Base-by-base conservation (phyloP, 1,284 basidiomycete species). In the Pascua guehoae region DNA sequence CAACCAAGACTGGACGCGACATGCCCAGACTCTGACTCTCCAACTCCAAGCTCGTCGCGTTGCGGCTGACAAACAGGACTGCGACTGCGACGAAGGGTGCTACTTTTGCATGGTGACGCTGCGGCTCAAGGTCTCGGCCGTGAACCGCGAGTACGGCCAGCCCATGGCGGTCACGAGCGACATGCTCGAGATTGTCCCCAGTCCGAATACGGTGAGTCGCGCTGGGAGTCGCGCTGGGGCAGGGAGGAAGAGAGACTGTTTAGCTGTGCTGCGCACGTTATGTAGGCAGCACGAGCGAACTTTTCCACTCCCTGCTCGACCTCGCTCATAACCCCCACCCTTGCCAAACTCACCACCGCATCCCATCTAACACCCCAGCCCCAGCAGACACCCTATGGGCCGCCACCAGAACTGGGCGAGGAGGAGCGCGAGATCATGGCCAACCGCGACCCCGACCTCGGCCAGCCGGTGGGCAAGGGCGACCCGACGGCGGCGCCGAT, bases 391-490 rank as follows among this genome's bases (percentile, higher is more conserved):
- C 71, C 72, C 10, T 73, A 73, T 40, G 71, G 70, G 12, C 63
- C 64, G 12, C 67, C 64, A 38, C 70, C 70, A 37, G 70, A 72
- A 41, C 42, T 74, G 12, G 65, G 66, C 41, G 62, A 62, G 44
- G 74, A 76, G 52, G 74, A 76, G 46, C 62, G 62, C 15, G 57
- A 60, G 41, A 70, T 76, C 49, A 63, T 74, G 24, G 56, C 66
- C 12, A 90, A 88, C 73, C 83, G 90, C 53, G 82, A 83, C 32
- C 84, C 86, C 58, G 81, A 82, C 58, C 91, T 96, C 72, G 93
- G 93, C n/a, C 78, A 83, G 63, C 92, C 93, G 0, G 86, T 93
- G 1, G 90, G 90, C 15, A 90, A 91, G 81, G 83, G 89, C 86
- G 66, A 89, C 37, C 80, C 83, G 32, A 79, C 79, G 37, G 76